A percentile compares a stretch with the other conserved stretches of the same genome.
Conservation (phyloP, 371 early-diverging fungal species). For the Parasitella parasitica region DNA sequence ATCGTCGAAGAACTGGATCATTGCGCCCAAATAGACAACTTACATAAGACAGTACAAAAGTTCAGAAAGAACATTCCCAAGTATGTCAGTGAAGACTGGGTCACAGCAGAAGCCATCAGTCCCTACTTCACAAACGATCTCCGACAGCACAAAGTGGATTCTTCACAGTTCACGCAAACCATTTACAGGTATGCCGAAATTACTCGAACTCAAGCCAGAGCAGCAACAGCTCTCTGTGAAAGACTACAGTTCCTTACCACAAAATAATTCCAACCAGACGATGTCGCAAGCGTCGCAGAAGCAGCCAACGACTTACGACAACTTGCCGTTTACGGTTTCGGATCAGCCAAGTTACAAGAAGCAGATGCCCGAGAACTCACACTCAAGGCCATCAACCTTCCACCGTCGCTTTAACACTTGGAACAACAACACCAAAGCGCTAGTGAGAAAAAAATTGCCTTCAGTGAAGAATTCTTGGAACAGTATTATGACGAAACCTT, state of each 20-base stretch:
- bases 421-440: background rate
- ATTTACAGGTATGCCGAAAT: slow-evolving; percentile 6
- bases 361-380: background rate
- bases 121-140: slow-evolving; percentile 3
- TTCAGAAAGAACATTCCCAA: background rate
- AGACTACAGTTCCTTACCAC: background rate
- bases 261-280: background rate
- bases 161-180: background rate
- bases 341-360: background rate
- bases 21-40: background rate
- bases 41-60: background rate
- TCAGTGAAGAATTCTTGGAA: background rate
- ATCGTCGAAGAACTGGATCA: background rate
- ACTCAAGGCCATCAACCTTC: slow-evolving; percentile 2
- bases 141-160: background rate
- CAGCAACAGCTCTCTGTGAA: slow-evolving; percentile 1
- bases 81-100: background rate
- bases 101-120: background rate
- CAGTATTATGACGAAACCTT: background rate
- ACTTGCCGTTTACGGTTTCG: slow-evolving; percentile 11
- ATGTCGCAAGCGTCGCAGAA: background rate
- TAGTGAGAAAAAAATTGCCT: background rate
- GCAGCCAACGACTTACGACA: background rate
- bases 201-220: slow-evolving; percentile 2
- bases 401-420: background rate